Percentiles rank a stretch among this genome's conserved stretches.
phyloP scores from a whole-genome alignment of 2,329 filamentous ascomycete species.

The Lecanicillium sp. region DNA sequence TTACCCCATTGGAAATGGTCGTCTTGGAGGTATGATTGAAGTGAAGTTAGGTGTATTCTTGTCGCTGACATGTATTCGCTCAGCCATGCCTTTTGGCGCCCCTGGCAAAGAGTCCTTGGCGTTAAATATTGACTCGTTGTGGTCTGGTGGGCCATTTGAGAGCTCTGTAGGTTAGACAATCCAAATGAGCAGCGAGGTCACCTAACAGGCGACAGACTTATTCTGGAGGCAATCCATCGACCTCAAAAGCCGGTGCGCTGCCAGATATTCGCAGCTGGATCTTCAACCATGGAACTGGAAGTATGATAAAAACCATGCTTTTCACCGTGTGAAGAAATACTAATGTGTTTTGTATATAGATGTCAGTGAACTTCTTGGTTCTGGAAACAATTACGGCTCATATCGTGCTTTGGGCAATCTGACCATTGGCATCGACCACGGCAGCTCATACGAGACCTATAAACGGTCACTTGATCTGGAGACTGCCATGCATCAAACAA shows the following conservation, averaged over 20 bases:
- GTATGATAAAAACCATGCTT: background rate
- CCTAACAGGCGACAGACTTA: constrained; percentile 9
- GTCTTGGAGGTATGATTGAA: constrained; percentile 13
- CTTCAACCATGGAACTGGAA: constrained; percentile 11
- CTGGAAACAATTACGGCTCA: constrained; percentile 9
- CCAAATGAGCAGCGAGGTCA: background rate
- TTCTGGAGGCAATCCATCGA: constrained; percentile 11
- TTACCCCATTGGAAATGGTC: constrained; percentile 13
- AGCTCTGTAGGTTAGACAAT: constrained; percentile 5
- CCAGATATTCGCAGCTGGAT: constrained; percentile 12
- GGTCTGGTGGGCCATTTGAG: constrained; percentile 14
- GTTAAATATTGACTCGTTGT: constrained; percentile 12
- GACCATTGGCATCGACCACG: constrained; percentile 10
- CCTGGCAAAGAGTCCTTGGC: constrained; percentile 10
- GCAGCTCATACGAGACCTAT: constrained; percentile 7
- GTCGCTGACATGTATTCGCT: background rate
- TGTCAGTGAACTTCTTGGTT: constrained; percentile 10
- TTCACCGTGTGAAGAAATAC: background rate
- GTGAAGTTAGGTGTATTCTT: too few species aligned
- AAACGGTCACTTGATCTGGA: constrained; percentile 10
- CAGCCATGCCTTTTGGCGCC: constrained; percentile 11
- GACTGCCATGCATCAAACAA: constrained; percentile 7
- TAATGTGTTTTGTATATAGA: constrained; percentile 2
- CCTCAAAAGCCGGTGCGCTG: constrained; percentile 6
- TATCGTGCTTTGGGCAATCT: constrained; percentile 13